Evolutionary conservation across 495 filamentous ascomycete genomes (phyloP).

Genomic region (Aspergillus heteromorphus): DNA sequence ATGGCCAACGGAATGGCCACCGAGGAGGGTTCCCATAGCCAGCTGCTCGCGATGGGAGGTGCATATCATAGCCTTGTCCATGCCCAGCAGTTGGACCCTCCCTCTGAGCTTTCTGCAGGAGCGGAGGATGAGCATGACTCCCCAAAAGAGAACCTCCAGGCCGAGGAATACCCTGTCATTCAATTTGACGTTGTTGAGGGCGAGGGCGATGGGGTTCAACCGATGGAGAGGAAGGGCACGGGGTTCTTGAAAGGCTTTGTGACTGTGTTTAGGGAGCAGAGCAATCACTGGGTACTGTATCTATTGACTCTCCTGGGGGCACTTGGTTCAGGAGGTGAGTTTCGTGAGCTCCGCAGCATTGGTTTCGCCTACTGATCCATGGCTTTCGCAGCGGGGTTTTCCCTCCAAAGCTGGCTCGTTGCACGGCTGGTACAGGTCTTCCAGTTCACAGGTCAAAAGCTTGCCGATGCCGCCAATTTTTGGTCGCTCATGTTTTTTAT

Average conservation of each 20-base stretch:
- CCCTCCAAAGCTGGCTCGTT: slow-evolving; percentile 34
- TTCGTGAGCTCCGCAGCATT: slow-evolving; percentile 9
- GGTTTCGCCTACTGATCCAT: background rate
- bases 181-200: background rate
- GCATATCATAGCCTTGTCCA: slow-evolving; percentile 41
- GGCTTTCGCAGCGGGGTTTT: slow-evolving; percentile 39
- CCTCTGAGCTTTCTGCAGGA: background rate
- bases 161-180: background rate
- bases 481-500: slow-evolving; percentile 64
- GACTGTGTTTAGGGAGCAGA: slow-evolving; percentile 44
- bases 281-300: slow-evolving; percentile 42
- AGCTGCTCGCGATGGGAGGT: slow-evolving; percentile 30
- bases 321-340: slow-evolving; percentile 46
- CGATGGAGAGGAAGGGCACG: slow-evolving; percentile 15
- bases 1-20: slow-evolving; percentile 39
- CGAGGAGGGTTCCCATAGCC: slow-evolving; percentile 47
- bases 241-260: slow-evolving; percentile 42
- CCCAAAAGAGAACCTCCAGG: background rate
- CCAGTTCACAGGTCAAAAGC: slow-evolving; percentile 27
- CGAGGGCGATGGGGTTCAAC: slow-evolving; percentile 43
- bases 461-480: slow-evolving; percentile 40
- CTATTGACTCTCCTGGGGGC: slow-evolving; percentile 39
- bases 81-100: slow-evolving; percentile 20
- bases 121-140: background rate
- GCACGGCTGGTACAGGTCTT: slow-evolving; percentile 28